Evolutionary conservation across 2,329 filamentous ascomycete genomes (phyloP).

Genomic region (Paecilomyces sp.): DNA sequence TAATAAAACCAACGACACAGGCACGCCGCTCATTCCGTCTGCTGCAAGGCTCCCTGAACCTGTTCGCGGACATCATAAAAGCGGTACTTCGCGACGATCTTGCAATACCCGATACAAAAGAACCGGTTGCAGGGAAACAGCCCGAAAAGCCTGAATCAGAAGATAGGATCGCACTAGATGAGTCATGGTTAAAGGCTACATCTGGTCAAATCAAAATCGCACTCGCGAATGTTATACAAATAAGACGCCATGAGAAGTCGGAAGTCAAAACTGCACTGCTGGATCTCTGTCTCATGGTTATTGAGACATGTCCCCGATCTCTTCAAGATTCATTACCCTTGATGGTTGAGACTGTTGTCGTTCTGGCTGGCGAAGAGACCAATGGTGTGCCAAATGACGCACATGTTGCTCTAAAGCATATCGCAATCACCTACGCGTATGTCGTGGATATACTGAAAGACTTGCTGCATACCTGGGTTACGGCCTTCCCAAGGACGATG

Average conservation of each 20-base stretch:
- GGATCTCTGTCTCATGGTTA: slow-evolving; percentile 62
- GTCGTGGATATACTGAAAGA: slow-evolving; percentile 60
- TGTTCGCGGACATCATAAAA: slow-evolving; percentile 44
- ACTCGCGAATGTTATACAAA: slow-evolving; percentile 66
- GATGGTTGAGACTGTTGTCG: slow-evolving; percentile 73
- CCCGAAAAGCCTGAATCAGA: slow-evolving; percentile 17
- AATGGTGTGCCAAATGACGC: slow-evolving; percentile 30
- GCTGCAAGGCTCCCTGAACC: slow-evolving; percentile 54
- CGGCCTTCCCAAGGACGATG: slow-evolving; percentile 73
- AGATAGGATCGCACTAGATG: slow-evolving; percentile 35
- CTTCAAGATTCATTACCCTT: slow-evolving; percentile 63
- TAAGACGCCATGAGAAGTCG: slow-evolving; percentile 62
- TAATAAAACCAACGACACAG: slow-evolving; percentile 62
- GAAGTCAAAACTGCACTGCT: slow-evolving; percentile 64
- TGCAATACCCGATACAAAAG: slow-evolving; percentile 12
- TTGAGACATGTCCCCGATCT: slow-evolving; percentile 71
- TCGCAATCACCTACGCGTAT: slow-evolving; percentile 56
- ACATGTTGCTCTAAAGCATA: slow-evolving; percentile 45
- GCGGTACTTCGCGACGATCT: slow-evolving; percentile 41
- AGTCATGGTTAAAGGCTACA: slow-evolving; percentile 73
- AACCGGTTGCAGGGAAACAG: slow-evolving; percentile 12
- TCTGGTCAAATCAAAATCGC: slow-evolving; percentile 75
- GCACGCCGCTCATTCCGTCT: slow-evolving; percentile 56
- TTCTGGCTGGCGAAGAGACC: slow-evolving; percentile 51
- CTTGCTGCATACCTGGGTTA: slow-evolving; percentile 73